A percentile compares a stretch with the other conserved stretches of the same genome.
phyloP scores from a whole-genome alignment of 78 protist species.

The Dictyostelium firmibasis region DNA sequence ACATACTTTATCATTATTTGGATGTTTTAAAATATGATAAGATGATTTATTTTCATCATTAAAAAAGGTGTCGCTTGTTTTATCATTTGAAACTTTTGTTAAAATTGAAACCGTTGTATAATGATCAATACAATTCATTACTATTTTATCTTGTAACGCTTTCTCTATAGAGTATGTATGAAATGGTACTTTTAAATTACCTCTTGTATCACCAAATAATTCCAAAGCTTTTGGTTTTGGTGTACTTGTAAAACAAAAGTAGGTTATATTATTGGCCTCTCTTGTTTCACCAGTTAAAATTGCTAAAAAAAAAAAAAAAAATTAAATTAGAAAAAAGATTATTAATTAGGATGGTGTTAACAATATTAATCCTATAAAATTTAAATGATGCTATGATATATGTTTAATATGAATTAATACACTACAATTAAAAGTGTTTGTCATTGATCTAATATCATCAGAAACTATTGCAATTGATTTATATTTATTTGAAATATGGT shows the following conservation, averaged over 20 bases:
- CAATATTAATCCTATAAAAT: no score
- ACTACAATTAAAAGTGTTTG: constrained; percentile 32
- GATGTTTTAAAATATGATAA: constrained; percentile 35
- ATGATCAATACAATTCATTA: constrained; percentile 47
- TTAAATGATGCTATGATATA: no score
- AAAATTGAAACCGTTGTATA: constrained; percentile 65
- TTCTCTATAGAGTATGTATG: constrained; percentile 38
- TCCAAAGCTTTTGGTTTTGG: constrained; percentile 72
- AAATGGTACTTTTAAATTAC: constrained; percentile 58
- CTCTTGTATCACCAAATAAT: constrained; percentile 68
- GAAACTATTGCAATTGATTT: constrained; percentile 63
- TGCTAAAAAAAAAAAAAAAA: constrained; percentile 6
- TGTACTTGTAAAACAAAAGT: constrained; percentile 76
- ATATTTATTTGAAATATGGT: constrained; percentile 11
- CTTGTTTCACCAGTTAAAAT: constrained; percentile 25
- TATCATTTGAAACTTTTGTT: constrained; percentile 31
- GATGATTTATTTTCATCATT: constrained; percentile 40
- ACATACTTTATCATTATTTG: constrained; percentile 20
- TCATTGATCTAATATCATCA: constrained; percentile 57
- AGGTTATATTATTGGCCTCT: constrained; percentile 44
- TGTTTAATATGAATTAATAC: no score
- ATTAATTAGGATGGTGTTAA: not conserved
- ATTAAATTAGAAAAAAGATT: not conserved
- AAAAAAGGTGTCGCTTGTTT: not conserved
- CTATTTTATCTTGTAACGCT: constrained; percentile 44